Conservation (phyloP, 441 rosid genomes). For the Geranium incanum region DNA sequence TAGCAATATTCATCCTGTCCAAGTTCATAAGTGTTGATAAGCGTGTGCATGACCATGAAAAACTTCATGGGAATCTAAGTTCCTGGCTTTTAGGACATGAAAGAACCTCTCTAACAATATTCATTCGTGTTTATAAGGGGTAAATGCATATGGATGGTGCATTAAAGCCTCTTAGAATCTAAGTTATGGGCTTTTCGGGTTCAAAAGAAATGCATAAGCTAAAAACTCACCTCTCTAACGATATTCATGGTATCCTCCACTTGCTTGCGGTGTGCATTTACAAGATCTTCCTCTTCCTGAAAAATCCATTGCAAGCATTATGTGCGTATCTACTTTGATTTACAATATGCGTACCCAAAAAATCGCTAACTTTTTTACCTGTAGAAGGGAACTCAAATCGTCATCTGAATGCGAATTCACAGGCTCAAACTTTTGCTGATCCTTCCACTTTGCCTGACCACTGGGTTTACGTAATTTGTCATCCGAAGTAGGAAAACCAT, state of each 20-base stretch:
- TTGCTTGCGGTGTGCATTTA: slow-evolving; percentile 55
- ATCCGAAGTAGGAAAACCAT: slow-evolving; percentile 33
- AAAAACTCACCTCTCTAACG: slow-evolving; percentile 45
- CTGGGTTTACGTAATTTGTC: slow-evolving; percentile 49
- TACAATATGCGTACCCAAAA: background rate
- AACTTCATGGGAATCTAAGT: too few relatives aligned
- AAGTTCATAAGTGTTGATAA: too few relatives aligned
- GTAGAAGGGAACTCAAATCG: slow-evolving; percentile 52
- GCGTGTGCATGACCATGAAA: too few relatives aligned
- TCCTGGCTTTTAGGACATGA: too few relatives aligned
- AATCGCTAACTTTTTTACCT: slow-evolving; percentile 26
- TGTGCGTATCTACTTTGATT: slow-evolving; percentile 6
- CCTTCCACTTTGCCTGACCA: slow-evolving; percentile 46
- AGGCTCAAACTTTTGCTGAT: slow-evolving; percentile 40
- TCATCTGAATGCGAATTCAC: slow-evolving; percentile 40
- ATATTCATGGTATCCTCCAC: slow-evolving; percentile 63
- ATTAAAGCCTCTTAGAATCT: background rate
- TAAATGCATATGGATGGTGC: too few relatives aligned
- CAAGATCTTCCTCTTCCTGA: slow-evolving; percentile 66
- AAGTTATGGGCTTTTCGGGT: background rate
- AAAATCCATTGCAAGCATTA: slow-evolving; percentile 2
- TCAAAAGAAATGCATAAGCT: background rate
- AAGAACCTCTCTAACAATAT: too few relatives aligned
- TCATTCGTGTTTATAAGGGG: too few relatives aligned
- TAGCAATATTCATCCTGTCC: slow-evolving; percentile 55